Base-by-base conservation (phyloP, 2,329 filamentous ascomycete genomes). In the Alternaria angustiovoidea region DNA sequence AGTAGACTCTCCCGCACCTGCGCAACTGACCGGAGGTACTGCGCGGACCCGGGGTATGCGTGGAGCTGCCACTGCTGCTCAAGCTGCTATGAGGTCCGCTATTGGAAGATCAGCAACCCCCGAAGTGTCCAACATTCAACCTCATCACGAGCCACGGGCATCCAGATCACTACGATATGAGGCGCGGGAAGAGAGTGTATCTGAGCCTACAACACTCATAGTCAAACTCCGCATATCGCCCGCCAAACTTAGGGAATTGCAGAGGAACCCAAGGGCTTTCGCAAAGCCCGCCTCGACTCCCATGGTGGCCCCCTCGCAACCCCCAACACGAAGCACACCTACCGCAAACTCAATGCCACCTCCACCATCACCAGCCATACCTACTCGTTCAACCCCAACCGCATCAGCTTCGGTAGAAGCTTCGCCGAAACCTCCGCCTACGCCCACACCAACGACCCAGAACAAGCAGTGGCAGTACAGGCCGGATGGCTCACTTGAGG, bases 41-140 rank as follows among this genome's bases (percentile, higher is more conserved):
- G 90, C 93, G 38, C 87, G 94, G 64, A 97, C 93, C 8, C 87
- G 94, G 75, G 91, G 91, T 49, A 93, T 97, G 87, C 89, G 94
- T 57, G 93, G 93, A 54, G 94, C 94, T 16, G 94, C 94, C 16
- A 90, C 89, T 26, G 91, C 90, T 43, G 94, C 94, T 5, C 91
- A 94, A 75, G 92, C 93, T 65, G 91, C 94, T 57, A 94, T 98
- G 88, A 82, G 87, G 64, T 90, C 90, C 36, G 90, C 92, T 65
- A 81, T 85, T 46, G 83, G 82, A n/a, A 89, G 95, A 62, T 97
- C 94, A 32, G 92, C 94, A 75, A 98, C 95, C 0, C 95, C 95
- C 3, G 95, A 98, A 76, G 83, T 89, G 9, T 86, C 84, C 44
- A 80, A 83, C 55, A 82, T 85, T 14, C 71, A 70, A 44, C 64